Evolutionary conservation across 177 flowering plant genomes (phyloP), one percentile per base, ranked within the genome.

Genomic region (Vitis hybrid): DNA sequence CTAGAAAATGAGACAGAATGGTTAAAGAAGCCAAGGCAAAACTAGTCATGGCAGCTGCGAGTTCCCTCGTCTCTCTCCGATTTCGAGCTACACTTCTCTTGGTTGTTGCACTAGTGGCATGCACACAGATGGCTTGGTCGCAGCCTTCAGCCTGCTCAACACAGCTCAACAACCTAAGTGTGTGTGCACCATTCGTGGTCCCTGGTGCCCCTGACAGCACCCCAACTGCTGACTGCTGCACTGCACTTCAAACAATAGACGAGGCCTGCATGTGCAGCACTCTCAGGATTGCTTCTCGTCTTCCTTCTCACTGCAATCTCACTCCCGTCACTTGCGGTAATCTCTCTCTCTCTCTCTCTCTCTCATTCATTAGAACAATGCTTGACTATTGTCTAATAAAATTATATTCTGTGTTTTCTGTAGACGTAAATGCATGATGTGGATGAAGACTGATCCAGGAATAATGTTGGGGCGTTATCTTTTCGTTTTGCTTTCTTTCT

Each of bases 211-310:
- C 74, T 7, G 63, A 53, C 72, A 24, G 72, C 3, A 30, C 2
- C 65, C 96, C 96, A 0, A 80, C 69, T 63, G 0, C 84, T 1
- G 87, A 76, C 13, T 89, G 96, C 71, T 91, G 96, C 66, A 48
- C 59, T 3, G 88, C 91, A 2, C 87, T 91, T 24, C 76, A 65
- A 30, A 52, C 74, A 0, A 78, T 89, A 1, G 78, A 77, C 1
- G 82, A 67, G 2, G 88, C 80, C 63, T 89, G 96, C 81, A 67
- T 89, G 14, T 91, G 96, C 84, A 91, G 41, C 87, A 85, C 91
- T 35, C 65, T 86, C 13, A 65, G 85, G 67, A 78, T 91, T 58
- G 84, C 87, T 35, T 54, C 88, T 35, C 81, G 73, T 5, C 82
- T 89, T 35, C 93, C 96, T 46, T 15, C 85, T 17, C 83, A 71